These are phyloP conservation scores for Cytospora paraplurivora DNA, from an alignment of 2,329 filamentous ascomycete genomes.

Conservation along the genomic window DNA sequence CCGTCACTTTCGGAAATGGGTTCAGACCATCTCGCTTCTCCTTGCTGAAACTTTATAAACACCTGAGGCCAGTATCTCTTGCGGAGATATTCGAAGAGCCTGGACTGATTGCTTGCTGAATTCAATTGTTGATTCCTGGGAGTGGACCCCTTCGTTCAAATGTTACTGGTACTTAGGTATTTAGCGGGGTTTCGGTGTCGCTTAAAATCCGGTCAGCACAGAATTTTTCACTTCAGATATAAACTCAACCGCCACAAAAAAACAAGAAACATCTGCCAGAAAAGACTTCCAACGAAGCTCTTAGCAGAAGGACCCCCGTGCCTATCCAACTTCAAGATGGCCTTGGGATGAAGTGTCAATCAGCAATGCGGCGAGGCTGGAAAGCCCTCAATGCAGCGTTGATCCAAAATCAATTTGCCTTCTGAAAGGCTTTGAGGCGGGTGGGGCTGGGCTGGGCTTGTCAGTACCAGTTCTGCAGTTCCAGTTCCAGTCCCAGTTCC, in stretches of 20 bases:
- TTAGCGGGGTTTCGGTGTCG: conserved; percentile 23
- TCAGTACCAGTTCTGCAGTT: conserved; percentile 10
- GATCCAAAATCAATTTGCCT: conserved; percentile 3
- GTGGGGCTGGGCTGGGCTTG: conserved; percentile 19
- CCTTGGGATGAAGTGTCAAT: conserved; percentile 5
- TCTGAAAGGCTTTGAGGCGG: conserved; percentile 15
- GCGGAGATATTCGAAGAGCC: not conserved
- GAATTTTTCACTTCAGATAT: conserved; percentile 18
- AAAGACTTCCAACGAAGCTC: not conserved
- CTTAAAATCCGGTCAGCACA: conserved; percentile 27
- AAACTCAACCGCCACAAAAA: not conserved
- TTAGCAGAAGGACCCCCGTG: not conserved
- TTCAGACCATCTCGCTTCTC: no score
- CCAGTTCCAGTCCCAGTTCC: conserved; percentile 14
- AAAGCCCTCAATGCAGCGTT: conserved; percentile 6
- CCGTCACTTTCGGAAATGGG: no score
- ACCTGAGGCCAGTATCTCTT: conserved; percentile 16
- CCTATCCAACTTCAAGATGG: conserved; percentile 4
- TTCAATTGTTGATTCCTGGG: not conserved
- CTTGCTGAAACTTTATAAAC: not conserved
- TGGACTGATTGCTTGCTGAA: no score
- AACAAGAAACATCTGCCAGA: not conserved
- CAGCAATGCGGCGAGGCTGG: conserved; percentile 19
- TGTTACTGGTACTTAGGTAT: not conserved
- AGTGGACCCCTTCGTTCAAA: not conserved